Conservation (phyloP, 169 alveolate species). For the Eimeria acervulina region DNA sequence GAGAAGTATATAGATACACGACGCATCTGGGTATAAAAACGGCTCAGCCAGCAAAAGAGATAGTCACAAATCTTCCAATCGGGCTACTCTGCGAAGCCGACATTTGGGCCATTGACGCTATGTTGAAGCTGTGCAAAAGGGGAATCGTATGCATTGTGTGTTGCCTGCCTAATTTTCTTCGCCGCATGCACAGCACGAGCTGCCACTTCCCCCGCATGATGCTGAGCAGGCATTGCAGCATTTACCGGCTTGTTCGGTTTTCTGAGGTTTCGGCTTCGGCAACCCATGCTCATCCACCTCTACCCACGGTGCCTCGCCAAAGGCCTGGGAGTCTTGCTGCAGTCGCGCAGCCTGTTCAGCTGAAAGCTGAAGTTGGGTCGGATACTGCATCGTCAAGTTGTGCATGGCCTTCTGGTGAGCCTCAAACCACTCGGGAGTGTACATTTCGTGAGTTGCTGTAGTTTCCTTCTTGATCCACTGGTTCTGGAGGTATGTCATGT, state of each 20-base stretch:
- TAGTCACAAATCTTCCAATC: neutral
- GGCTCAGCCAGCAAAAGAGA: slow-evolving; percentile 41
- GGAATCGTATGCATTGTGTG: neutral
- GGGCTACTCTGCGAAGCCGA: slow-evolving; percentile 4
- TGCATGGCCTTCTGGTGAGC: slow-evolving; percentile 89
- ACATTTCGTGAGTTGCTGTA: slow-evolving; percentile 88
- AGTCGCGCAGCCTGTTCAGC: slow-evolving; percentile 88
- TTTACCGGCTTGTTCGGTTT: neutral
- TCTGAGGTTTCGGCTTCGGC: slow-evolving; percentile 8
- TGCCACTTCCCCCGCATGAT: slow-evolving; percentile 74
- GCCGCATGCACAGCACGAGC: slow-evolving; percentile 64
- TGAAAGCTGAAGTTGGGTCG: slow-evolving; percentile 88
- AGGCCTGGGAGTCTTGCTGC: slow-evolving; percentile 79
- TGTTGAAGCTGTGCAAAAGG: slow-evolving; percentile 49
- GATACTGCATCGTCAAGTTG: slow-evolving; percentile 87
- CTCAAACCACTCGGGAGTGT: slow-evolving; percentile 89
- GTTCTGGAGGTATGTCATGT: slow-evolving; percentile 89
- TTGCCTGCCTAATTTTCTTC: slow-evolving; percentile 6
- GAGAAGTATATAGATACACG: neutral
- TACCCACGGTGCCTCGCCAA: slow-evolving; percentile 86
- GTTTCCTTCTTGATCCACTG: slow-evolving; percentile 89
- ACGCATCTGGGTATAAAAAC: slow-evolving; percentile 10
- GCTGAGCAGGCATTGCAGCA: slow-evolving; percentile 75
- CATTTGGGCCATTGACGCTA: neutral
- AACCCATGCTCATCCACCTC: slow-evolving; percentile 71